Conservation (phyloP, 1,284 basidiomycete species). For the Neonothopanus nambi region DNA sequence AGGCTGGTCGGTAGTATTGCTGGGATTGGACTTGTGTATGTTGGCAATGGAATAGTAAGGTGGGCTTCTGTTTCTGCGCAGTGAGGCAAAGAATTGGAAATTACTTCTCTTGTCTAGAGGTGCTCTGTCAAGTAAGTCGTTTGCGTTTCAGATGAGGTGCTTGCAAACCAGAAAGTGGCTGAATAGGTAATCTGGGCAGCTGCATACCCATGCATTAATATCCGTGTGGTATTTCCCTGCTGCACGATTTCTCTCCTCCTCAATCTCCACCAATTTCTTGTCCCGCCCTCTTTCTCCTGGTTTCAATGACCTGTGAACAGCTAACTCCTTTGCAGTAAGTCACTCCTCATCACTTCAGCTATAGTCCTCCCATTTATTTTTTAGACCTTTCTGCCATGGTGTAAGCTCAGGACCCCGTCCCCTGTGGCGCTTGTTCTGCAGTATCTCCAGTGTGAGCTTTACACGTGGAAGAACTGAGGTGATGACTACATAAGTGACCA, state of each 20-base stretch:
- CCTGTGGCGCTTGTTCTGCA: not conserved
- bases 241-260: constrained; percentile 8
- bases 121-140: not conserved
- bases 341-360: not conserved
- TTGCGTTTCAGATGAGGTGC: constrained; percentile 14
- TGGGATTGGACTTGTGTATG: not conserved
- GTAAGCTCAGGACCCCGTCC: not conserved
- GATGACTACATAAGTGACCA: not conserved
- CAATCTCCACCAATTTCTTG: constrained; percentile 8
- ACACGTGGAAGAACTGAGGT: constrained; percentile 7
- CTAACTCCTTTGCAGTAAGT: not conserved
- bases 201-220: constrained; percentile 10
- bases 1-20: too few relatives aligned
- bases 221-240: constrained; percentile 11
- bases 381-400: constrained; percentile 6
- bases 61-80: constrained; percentile 11
- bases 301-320: not conserved
- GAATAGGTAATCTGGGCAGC: constrained; percentile 10
- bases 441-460: not conserved
- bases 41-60: constrained; percentile 15
- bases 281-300: not conserved
- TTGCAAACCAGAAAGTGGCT: constrained; percentile 15
- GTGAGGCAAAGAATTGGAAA: constrained; percentile 8
- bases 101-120: constrained; percentile 5
- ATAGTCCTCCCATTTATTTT: constrained; percentile 4